Base-by-base conservation (phyloP, 1,284 basidiomycete species). In the Moesziomyces antarcticus region DNA sequence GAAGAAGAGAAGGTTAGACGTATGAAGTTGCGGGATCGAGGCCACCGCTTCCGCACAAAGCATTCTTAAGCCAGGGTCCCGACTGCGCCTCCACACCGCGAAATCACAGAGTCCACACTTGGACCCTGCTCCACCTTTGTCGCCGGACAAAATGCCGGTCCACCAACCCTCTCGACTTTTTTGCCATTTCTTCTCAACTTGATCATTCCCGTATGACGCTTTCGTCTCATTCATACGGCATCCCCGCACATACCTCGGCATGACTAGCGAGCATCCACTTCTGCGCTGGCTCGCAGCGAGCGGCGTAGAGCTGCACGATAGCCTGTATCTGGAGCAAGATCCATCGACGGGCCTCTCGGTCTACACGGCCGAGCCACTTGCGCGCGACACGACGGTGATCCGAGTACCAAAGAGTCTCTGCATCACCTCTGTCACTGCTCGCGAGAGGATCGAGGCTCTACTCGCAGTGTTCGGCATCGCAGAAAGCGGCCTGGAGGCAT, bases 271-370 rank as follows among this genome's bases (percentile, higher is more conserved):
- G 9, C 50, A 61, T 42, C 52, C 56, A 0, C 42, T 66, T 3
- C 43, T 55, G 4, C 5, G 46, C 35, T 74, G 67, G 67, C 61
- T 70, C 50, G 7, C 11, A 8, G 21, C 47, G 2, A 41, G 27
- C n/a, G 72, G 67, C 11, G 63, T 70, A n/a, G 9, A 57, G 25
- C 50, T 70, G 0, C 66, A 74, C 22, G 63, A 63, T 0, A 4
- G 0, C 2, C 49, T 68, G 5, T 59, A 69, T 21, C 47, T 69
- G 16, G 22, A 53, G 18, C 52, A 53, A 24, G 67, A 74, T 27
- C 22, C 68, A 3, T 1, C 11, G 16, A 75, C 73, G 1, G 64
- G 61, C 1, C 50, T 71, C 8, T 69, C 65, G 3, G 58, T 71
- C 51, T 71, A 65, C 47, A 56, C 73, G 16, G 41, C 54, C 3